These are phyloP conservation scores for Neckera pumila DNA, from an alignment of 225 moss, liverwort and hornwort genomes.

Conservation along the genomic window DNA sequence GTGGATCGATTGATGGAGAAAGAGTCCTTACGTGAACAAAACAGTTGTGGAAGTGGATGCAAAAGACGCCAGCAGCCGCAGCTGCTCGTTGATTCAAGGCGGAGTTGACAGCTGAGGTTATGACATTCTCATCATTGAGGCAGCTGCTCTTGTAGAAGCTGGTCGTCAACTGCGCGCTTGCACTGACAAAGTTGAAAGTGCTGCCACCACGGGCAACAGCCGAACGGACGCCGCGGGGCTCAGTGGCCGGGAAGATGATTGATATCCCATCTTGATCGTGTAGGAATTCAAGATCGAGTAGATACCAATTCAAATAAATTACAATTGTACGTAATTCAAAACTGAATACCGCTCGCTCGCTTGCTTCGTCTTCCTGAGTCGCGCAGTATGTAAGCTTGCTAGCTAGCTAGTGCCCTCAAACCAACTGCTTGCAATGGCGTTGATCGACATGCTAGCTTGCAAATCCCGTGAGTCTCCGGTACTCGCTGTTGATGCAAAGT, in stretches of 20 bases:
- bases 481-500: not conserved
- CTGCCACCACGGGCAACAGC: not conserved
- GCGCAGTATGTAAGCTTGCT: too few species aligned
- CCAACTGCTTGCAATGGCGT: not conserved
- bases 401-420: not conserved
- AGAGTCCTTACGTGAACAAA: not conserved
- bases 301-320: not conserved
- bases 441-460: not conserved
- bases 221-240: not conserved
- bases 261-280: not conserved
- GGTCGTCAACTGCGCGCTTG: slow-evolving; percentile 1
- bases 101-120: slow-evolving; percentile 1
- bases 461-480: not conserved
- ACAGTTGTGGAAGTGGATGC: slow-evolving; percentile 15
- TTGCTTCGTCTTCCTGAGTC: not conserved
- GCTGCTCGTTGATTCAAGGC: not conserved
- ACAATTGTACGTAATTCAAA: not conserved
- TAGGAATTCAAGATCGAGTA: not conserved
- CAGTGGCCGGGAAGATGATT: not conserved
- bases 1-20: too few species aligned
- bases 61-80: not conserved
- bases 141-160: slow-evolving; percentile 15
- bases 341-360: not conserved
- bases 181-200: not conserved
- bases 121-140: not conserved